Percentiles rank a stretch among this genome's conserved stretches.
Evolutionary conservation across 2,329 filamentous ascomycete species (phyloP).

Genomic region (Penicillium nordicum): DNA sequence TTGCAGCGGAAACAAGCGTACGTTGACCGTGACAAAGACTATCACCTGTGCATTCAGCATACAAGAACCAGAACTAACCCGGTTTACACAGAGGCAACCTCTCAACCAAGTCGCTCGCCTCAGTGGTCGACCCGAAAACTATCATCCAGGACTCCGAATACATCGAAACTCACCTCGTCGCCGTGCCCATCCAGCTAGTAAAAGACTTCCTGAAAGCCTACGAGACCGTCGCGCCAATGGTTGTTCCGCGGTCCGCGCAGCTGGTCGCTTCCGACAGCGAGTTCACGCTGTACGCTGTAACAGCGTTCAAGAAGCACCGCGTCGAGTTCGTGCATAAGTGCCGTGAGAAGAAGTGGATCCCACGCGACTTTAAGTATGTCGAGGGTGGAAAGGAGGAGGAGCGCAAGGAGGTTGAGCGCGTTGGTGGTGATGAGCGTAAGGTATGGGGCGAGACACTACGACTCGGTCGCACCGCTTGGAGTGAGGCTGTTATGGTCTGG

Average conservation of each 20-base stretch:
- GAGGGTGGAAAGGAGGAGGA: slow-evolving; percentile 89
- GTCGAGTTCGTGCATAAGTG: slow-evolving; percentile 87
- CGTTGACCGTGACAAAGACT: slow-evolving; percentile 24
- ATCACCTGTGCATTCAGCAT: neutral
- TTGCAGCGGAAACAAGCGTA: slow-evolving; percentile 87
- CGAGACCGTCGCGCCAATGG: slow-evolving; percentile 84
- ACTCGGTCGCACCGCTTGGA: slow-evolving; percentile 86
- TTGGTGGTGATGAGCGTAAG: slow-evolving; percentile 81
- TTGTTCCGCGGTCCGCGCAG: slow-evolving; percentile 82
- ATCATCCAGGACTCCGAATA: slow-evolving; percentile 91
- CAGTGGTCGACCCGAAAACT: slow-evolving; percentile 75
- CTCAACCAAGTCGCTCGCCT: slow-evolving; percentile 86
- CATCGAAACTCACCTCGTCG: slow-evolving; percentile 90
- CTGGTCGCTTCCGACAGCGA: slow-evolving; percentile 84
- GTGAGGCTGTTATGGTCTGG: slow-evolving; percentile 94
- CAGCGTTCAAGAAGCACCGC: slow-evolving; percentile 88
- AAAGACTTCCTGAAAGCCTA: slow-evolving; percentile 90
- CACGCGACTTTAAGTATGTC: slow-evolving; percentile 88
- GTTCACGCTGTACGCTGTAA: slow-evolving; percentile 82
- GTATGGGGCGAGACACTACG: slow-evolving; percentile 88
- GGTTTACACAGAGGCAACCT: slow-evolving; percentile 70
- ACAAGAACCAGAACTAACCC: neutral
- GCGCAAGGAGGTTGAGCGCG: slow-evolving; percentile 75
- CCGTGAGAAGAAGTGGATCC: slow-evolving; percentile 90
- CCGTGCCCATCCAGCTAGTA: slow-evolving; percentile 72